Evolutionary conservation across 768 basidiomycete genomes (phyloP).

Genomic region (Tricholoma sp.): DNA sequence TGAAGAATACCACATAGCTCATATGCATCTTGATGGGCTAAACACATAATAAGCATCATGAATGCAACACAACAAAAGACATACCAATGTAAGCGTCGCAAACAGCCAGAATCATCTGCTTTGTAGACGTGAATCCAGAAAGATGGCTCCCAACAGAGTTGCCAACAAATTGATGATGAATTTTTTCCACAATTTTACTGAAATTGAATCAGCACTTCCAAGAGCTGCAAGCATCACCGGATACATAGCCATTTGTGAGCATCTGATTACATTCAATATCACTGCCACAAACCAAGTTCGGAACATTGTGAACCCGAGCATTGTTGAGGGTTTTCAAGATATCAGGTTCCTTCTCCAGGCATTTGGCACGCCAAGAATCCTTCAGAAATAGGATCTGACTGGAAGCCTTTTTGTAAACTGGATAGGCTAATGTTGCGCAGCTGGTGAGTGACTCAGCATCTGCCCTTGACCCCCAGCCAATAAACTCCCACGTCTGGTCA

Average conservation of each 20-base stretch:
- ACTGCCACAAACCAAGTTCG: constrained; percentile 19
- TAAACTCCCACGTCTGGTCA: not conserved
- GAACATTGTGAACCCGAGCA: constrained; percentile 14
- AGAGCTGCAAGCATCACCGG: not conserved
- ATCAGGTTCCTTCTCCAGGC: constrained; percentile 12
- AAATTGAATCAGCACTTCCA: constrained; percentile 11
- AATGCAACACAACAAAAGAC: not conserved
- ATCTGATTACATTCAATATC: constrained; percentile 19
- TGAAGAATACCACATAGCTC: not conserved
- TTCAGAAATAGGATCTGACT: constrained; percentile 17
- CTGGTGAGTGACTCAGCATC: constrained; percentile 9
- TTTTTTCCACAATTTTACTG: constrained; percentile 3
- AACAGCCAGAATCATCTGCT: constrained; percentile 10
- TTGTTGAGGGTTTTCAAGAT: constrained; percentile 11
- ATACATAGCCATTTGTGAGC: not conserved
- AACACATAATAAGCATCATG: not conserved
- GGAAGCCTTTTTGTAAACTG: constrained; percentile 5
- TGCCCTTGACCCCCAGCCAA: constrained; percentile 11
- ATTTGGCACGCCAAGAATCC: constrained; percentile 18
- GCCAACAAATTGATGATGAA: constrained; percentile 15
- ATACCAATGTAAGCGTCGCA: constrained; percentile 17
- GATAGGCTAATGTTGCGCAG: constrained; percentile 10
- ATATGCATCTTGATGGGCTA: constrained; percentile 4
- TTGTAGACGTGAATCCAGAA: constrained; percentile 7
- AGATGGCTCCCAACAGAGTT: constrained; percentile 10